Evolutionary conservation across 805 yeast genomes (phyloP).

Genomic region (Ogataea methanolica): DNA sequence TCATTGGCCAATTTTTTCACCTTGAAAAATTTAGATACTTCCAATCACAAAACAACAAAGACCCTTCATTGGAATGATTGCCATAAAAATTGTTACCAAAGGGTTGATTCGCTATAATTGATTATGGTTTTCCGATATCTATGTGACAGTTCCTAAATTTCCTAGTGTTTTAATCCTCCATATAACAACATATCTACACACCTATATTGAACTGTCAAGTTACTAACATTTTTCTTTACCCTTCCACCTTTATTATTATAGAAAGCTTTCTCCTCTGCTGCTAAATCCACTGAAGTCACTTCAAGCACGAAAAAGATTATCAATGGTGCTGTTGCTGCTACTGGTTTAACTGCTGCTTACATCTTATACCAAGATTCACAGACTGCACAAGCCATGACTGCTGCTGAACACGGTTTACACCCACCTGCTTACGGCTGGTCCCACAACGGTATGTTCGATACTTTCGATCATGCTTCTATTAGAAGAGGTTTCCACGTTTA

Average conservation of each 20-base stretch:
- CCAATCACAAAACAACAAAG: not conserved
- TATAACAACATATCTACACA: too few species aligned
- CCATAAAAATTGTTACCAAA: too few species aligned
- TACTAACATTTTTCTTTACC: constrained; percentile 12
- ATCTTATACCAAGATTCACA: constrained; percentile 77
- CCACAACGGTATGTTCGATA: constrained; percentile 84
- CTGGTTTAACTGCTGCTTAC: constrained; percentile 79
- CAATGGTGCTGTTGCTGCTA: constrained; percentile 62
- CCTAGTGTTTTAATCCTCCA: not conserved
- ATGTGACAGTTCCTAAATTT: too few species aligned
- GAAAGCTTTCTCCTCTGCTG: constrained; percentile 33
- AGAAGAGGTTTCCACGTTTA: constrained; percentile 99
- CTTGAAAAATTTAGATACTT: not conserved
- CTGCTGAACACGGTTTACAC: constrained; percentile 98
- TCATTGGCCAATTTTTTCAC: constrained; percentile 19
- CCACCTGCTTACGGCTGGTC: constrained; percentile 93
- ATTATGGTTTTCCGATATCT: too few species aligned
- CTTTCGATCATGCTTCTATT: constrained; percentile 91
- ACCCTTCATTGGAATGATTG: not conserved
- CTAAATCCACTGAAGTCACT: constrained; percentile 27
- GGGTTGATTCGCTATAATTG: too few species aligned
- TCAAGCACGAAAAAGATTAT: constrained; percentile 44
- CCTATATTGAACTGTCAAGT: too few species aligned
- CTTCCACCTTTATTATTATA: constrained; percentile 5
- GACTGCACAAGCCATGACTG: constrained; percentile 94